Base-by-base conservation (phyloP, 2,329 filamentous ascomycete species). In the Fusarium bulbicola region DNA sequence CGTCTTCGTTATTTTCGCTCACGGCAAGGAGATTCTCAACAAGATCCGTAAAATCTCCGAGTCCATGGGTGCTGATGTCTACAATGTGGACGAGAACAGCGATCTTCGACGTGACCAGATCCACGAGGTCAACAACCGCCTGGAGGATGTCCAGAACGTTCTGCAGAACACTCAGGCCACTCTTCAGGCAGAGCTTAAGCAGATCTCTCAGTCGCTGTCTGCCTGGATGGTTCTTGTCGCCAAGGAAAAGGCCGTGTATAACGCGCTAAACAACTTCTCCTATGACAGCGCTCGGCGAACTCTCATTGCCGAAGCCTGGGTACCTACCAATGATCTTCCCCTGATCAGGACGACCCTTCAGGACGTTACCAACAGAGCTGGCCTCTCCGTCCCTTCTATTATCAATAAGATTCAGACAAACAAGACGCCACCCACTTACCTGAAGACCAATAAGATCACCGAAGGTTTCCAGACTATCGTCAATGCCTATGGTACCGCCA, bases 41-140 rank as follows among this genome's bases (percentile, higher is more conserved):
- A 99, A 99, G 90, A 98, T 99, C 81, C 92, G 96, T 80, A 98
- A 98, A 89, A 98, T 99, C 70, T 98, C 95, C 4, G 96, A 99
- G 85, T 98, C 95, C 14, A 92, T 99, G 84, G 94, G 95, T 70
- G 96, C 97, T 63, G 94, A 97, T 80, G 89, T 98, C 70, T 99
- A 99, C 87, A 95, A 92, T 76, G 96, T 99, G 37, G 96, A 99
- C 78, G 96, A 99, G 87, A 98, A 98, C 85, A 94, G 93, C 82
- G 96, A 99, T 79, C 88, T 98, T 73, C 91, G 97, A 74, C 91
- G 95, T 56, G 96, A 99, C 80, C 97, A 99, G 86, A 93, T 98
- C 71, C 95, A 97, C 79, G 96, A 98, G 84, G 95, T 99, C 82
- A 99, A 99, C 84, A 95, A 92, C 75, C 92, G 96, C 52, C 87